Conservation (phyloP, 257 asterid species). For the Petunia axillaris region DNA sequence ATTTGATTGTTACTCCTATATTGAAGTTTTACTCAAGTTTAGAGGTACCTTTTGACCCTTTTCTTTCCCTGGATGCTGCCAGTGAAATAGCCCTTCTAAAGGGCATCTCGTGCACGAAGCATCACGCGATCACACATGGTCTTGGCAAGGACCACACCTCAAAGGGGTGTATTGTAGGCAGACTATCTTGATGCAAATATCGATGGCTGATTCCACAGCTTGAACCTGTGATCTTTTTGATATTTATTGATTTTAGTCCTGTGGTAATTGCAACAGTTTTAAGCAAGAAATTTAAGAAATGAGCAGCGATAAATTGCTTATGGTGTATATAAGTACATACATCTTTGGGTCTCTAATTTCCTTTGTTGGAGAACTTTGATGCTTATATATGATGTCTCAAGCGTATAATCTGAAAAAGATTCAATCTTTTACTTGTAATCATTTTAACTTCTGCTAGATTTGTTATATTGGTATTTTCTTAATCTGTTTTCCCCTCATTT, state of each 20-base stretch:
- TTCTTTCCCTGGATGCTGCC: not conserved
- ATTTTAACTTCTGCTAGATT: not conserved
- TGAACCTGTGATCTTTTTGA: not conserved
- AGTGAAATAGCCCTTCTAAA: too few species aligned
- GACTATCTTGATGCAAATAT: too few species aligned
- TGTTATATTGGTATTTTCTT: not conserved
- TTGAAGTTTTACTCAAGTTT: not conserved
- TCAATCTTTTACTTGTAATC: not conserved
- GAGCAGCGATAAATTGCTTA: not conserved
- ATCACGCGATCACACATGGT: too few species aligned
- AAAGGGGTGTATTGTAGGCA: too few species aligned
- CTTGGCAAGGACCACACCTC: too few species aligned
- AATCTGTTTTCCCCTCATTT: not conserved
- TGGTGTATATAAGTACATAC: not conserved
- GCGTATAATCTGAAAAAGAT: not conserved
- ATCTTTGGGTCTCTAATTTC: not conserved
- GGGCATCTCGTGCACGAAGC: too few species aligned
- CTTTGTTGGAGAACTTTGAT: not conserved
- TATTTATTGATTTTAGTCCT: not conserved
- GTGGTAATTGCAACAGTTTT: constrained; percentile 4
- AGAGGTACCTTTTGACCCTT: not conserved
- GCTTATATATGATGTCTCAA: not conserved
- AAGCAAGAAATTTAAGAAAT: not conserved
- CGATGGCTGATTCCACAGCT: too few species aligned
- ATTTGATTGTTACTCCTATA: not conserved